A percentile compares a stretch with the other conserved stretches of the same genome.
Conservation (phyloP, 352 stramenopile genomes). For the Phytophthora capsici region DNA sequence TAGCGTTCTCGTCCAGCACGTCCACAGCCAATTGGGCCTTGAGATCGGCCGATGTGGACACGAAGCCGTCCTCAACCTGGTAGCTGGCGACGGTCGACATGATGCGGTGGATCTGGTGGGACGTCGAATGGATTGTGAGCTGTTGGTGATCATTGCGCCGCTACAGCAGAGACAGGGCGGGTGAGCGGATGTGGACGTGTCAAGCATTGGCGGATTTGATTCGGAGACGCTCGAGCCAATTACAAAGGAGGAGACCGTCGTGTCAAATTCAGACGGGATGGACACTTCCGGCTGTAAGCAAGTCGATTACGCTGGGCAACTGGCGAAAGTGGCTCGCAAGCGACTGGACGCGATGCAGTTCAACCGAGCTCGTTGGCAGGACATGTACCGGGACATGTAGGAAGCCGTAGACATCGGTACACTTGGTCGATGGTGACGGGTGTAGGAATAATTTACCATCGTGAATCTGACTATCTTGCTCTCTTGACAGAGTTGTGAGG, state of each 20-base stretch:
- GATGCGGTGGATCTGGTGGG: background rate
- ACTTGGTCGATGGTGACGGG: too few species aligned
- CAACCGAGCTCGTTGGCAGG: too few species aligned
- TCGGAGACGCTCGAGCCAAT: constrained; percentile 16
- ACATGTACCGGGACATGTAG: too few species aligned
- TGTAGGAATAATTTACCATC: too few species aligned
- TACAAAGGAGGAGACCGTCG: background rate
- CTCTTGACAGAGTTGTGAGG: too few species aligned
- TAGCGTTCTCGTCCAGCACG: constrained; percentile 34
- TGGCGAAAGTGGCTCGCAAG: constrained; percentile 20
- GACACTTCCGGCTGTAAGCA: constrained; percentile 14
- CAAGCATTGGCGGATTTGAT: constrained; percentile 19
- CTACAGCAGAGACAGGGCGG: constrained; percentile 3
- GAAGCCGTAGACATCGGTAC: too few species aligned
- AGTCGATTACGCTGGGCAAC: constrained; percentile 19
- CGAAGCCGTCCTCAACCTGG: constrained; percentile 42
- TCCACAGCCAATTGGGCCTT: constrained; percentile 24
- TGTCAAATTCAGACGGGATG: constrained; percentile 19
- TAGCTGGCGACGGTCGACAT: constrained; percentile 35
- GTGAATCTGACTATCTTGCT: too few species aligned
- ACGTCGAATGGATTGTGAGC: constrained; percentile 17
- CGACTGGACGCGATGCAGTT: constrained; percentile 1
- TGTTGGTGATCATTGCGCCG: constrained; percentile 4
- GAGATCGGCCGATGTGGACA: constrained; percentile 11
- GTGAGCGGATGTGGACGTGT: constrained; percentile 13